Evolutionary conservation across 176 grass and related monocot species (phyloP), one percentile per base, ranked within the genome.

Genomic region (Tillandsia fasciculata): DNA sequence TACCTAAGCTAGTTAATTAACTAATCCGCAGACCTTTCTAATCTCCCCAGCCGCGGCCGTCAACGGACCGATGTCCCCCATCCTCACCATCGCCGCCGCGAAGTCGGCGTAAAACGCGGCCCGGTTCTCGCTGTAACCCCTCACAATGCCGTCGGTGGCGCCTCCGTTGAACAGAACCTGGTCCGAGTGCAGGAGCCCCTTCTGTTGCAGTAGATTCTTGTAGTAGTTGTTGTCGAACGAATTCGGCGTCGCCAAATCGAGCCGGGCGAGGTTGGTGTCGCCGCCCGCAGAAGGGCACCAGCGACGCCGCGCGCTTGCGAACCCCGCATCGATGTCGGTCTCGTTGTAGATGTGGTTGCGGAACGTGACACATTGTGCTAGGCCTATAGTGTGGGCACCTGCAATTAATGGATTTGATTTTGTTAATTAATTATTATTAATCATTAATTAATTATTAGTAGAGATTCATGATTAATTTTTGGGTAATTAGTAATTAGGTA

Each of bases 171-270:
- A 91, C 15, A 91, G 80, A 65, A 56, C 71, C 72, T 91, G 88
- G 33, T 87, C 88, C 0, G 88, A 87, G 52, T 65, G 74, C 11
- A 91, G 81, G 26, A 91, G 81, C 10, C 84, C 84, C 2, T 78
- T 23, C 0, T 61, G 66, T 23, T 64, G 66, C 1, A 82, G 53
- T 63, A 91, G 72, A 71, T 91, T 80, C 52, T 50, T 49, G 73
- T 77, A 91, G 78, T 87, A 91, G 0, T 74, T 71, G 50, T 83
- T 87, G 73, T 91, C 89, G 7, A 91, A 91, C 18, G 1, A 52
- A 28, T 53, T 65, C 0, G 67, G 66, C 1, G 75, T 71, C 2
- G 11, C 3, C 66, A 15, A 2, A 17, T 85, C 78, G 12, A 85
- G 71, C 6, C 69, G 78, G n/a, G 78, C 78, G 49, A 12, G 1